Conservation (phyloP, 495 filamentous ascomycete species). For the Hypoxylon crocopeplum region DNA sequence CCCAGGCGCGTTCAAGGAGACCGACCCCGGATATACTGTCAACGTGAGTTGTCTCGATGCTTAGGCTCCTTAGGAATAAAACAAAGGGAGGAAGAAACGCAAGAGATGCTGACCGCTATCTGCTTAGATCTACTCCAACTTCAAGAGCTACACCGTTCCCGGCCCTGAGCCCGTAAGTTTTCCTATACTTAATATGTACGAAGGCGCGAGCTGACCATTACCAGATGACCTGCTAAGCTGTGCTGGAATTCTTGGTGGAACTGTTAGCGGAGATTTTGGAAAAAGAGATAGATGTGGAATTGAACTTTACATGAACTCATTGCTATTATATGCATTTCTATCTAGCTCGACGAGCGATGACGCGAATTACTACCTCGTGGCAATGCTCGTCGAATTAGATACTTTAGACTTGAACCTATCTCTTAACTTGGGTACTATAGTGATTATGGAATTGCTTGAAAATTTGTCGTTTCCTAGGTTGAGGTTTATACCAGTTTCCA, state of each 20-base stretch:
- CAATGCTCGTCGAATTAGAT: no score
- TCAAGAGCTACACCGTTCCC: conserved; percentile 36
- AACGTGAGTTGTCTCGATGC: conserved; percentile 30
- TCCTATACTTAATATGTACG: not conserved
- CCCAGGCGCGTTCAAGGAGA: conserved; percentile 57
- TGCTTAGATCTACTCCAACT: conserved; percentile 37
- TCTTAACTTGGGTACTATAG: no score
- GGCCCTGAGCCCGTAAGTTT: conserved; percentile 38
- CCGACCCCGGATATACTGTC: conserved; percentile 52
- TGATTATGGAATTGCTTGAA: no score
- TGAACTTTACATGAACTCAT: not conserved
- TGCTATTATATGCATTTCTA: not conserved
- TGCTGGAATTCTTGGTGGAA: not conserved
- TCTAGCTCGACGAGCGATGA: no score
- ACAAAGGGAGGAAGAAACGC: not conserved
- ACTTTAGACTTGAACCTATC: no score
- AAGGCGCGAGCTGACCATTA: conserved; percentile 2
- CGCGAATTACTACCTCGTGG: no score
- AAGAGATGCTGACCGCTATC: not conserved
- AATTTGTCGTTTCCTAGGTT: no score
- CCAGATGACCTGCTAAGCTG: conserved; percentile 26
- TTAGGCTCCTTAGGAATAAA: not conserved
- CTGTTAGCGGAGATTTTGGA: not conserved
- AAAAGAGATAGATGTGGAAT: not conserved
- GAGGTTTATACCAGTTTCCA: no score